Conservation (phyloP, 176 grass and related monocot genomes). For the Tillandsia fasciculata region DNA sequence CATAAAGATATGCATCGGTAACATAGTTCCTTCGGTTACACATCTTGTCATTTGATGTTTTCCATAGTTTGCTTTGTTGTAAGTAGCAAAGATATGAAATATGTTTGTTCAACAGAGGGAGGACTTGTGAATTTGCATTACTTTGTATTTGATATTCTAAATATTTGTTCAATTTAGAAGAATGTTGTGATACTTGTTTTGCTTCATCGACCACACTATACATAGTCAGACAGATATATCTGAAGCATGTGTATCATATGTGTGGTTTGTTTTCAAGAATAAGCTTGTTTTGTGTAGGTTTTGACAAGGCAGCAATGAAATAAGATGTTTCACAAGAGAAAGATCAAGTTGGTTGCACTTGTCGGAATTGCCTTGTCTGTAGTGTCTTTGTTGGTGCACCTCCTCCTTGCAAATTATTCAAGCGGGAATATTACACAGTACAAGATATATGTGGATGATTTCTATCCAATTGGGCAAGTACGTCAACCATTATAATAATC, state of each 20-base stretch:
- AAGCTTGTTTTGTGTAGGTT: conserved; percentile 18
- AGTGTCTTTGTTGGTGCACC: conserved; percentile 75
- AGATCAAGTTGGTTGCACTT: conserved; percentile 80
- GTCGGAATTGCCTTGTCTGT: conserved; percentile 68
- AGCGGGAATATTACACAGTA: conserved; percentile 45
- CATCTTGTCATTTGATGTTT: too few relatives aligned
- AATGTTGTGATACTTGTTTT: too few relatives aligned
- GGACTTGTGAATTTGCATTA: too few relatives aligned
- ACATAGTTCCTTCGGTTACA: too few relatives aligned
- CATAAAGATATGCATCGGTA: too few relatives aligned
- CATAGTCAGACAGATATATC: too few relatives aligned
- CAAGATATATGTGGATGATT: conserved; percentile 47
- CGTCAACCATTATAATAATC: not conserved
- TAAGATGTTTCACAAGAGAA: conserved; percentile 91
- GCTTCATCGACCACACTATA: too few relatives aligned
- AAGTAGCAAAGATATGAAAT: too few relatives aligned
- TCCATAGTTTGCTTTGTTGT: too few relatives aligned
- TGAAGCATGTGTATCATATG: not conserved
- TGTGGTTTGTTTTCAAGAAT: conserved; percentile 5
- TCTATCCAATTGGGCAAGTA: conserved; percentile 59
- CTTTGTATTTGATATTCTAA: too few relatives aligned
- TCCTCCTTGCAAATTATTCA: conserved; percentile 86
- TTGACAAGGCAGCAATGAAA: conserved; percentile 40
- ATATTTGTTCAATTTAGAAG: too few relatives aligned
- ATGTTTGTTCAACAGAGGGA: too few relatives aligned